Evolutionary conservation across 768 basidiomycete genomes (phyloP), one percentile per base, ranked within the genome.

Genomic region (Lentinula edodes): DNA sequence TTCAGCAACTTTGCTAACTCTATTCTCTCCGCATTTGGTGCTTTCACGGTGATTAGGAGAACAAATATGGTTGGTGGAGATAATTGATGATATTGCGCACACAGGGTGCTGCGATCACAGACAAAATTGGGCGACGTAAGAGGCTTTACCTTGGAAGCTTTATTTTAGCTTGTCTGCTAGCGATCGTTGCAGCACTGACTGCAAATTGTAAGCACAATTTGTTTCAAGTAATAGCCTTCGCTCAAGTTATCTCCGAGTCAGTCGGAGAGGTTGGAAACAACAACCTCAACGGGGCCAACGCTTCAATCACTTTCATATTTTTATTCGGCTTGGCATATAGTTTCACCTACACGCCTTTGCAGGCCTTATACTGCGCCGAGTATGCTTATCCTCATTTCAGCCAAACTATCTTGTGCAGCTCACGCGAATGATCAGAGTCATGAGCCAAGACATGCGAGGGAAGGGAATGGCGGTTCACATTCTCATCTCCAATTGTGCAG

Each of bases 381-480:
- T 69, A 62, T 28, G 64, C 58, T 28, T 28, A 28, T 28, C 28
- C 28, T 7, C 35, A 39, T 16, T 9, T n/a, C 16, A 15, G 12
- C 18, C n/a, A n/a, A 3, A 20, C 2, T 42, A 34, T 35, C 9
- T 13, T 23, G 1, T 56, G 4, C 16, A 15, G 3, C 32, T 50
- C 0, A 57, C 8, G 34, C 15, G 7, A 9, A 7, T 54, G 12
- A 10, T 35, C 13, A 69, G 68, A 55, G 69, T 70, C 1, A 70
- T 70, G 69, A 66, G 61, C 39, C 68, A 68, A 32, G 66, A 70
- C 6, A 70, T 70, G 68, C 67, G 69, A 10, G 67, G 66, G 1
- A 70, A 70, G 61, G 69, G 69, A 32, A 70, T 70, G 69, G 69
- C 66, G 58, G 63, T 70, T 20, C 69, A 70, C 35, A 70, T 70